Evolutionary conservation across 495 filamentous ascomycete genomes (phyloP).

Genomic region (Glutinoglossum americanum): DNA sequence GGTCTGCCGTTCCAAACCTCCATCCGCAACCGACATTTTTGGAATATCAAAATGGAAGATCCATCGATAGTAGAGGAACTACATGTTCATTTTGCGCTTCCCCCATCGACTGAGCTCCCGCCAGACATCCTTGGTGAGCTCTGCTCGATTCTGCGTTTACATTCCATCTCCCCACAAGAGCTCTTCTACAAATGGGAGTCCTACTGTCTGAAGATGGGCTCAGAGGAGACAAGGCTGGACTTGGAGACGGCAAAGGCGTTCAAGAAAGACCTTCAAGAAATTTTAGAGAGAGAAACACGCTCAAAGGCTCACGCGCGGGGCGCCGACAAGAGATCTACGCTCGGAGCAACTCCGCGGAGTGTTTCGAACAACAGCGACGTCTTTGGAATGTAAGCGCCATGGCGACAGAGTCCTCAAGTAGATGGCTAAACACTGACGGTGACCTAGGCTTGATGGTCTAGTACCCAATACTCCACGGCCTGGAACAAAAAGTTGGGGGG

Average conservation of each 20-base stretch:
- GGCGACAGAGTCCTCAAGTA: not conserved
- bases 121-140: conserved; percentile 59
- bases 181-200: conserved; percentile 96
- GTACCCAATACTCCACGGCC: conserved; percentile 46
- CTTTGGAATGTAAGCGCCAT: conserved; percentile 53
- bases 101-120: conserved; percentile 33
- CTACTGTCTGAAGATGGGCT: conserved; percentile 79
- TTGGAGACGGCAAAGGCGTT: conserved; percentile 48
- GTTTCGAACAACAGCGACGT: conserved; percentile 39
- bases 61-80: conserved; percentile 28
- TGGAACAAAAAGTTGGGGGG: conserved; percentile 20
- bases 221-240: conserved; percentile 47
- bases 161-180: conserved; percentile 55
- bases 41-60: conserved; percentile 25
- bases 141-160: conserved; percentile 61
- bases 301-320: conserved; percentile 34
- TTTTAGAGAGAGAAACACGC: conserved; percentile 48
- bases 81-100: conserved; percentile 40
- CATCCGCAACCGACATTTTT: not conserved
- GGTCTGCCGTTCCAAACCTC: not conserved
- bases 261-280: conserved; percentile 71
- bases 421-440: not conserved
- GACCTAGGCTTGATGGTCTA: conserved; percentile 49
- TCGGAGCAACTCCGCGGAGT: conserved; percentile 40
- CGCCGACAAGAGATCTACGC: conserved; percentile 36